Evolutionary conservation across 371 early-diverging fungal species (phyloP), one percentile per base, ranked within the genome.

Genomic region (Smittium culicis): DNA sequence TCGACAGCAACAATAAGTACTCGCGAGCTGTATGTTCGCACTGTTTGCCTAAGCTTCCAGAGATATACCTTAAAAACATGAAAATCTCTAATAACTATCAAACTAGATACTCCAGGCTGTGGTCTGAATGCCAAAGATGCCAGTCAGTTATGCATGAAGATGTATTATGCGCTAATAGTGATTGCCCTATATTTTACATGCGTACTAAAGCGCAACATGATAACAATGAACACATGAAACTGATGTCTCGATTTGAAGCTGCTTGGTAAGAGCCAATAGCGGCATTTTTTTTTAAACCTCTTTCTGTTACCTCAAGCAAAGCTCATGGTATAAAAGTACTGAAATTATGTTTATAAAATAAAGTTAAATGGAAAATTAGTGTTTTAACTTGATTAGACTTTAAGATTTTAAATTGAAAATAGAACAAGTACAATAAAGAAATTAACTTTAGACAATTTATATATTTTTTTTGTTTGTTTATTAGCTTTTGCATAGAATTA

Each of bases 111-210:
- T 82, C 94, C 29, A 79, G 94, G 24, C 84, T 99, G 55, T 98
- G 99, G 99, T 92, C 97, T 24, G 98, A 99, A 76, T 99, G 99
- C 72, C 99, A 99, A 76, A 84, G 98, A 45, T 99, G 99, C 77
- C 98, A 98, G 78, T 96, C 98, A 33, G 89, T 91, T 67, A 73
- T 98, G 64, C 93, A 95, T 76, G 94, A 93, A 71, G 98, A 98
- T 67, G 96, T 99, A 5, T 81, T 99, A 66, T 99, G 99, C 81
- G 89, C 92, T 3, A 93, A 92, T 73, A 90, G 89, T 77, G 99
- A 99, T 78, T 97, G 99, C 76, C 95, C 99, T 2, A 99, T 99
- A 60, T 99, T 98, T 73, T 99, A 99, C 77, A 98, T 98, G 96
- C 87, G 99, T 70, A 97, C 91, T 72, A 98, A 98, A 78, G 93